Percentiles rank a stretch among this genome's conserved stretches.
These are phyloP conservation scores for Oenanthe sinensis DNA, from an alignment of 129 eudicot genomes.

Conservation along the genomic window DNA sequence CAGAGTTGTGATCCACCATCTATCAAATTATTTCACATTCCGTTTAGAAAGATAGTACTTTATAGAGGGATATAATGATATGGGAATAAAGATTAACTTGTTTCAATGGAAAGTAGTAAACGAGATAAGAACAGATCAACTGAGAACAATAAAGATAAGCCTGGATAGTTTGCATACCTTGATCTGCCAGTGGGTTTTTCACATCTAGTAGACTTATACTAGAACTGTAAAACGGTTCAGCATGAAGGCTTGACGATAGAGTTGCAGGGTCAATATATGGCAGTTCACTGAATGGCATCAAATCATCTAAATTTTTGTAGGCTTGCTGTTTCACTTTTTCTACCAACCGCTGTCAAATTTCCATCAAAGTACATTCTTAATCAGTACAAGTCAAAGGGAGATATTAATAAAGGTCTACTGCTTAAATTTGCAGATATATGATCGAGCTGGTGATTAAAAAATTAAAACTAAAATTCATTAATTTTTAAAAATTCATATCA, in stretches of 20 bases:
- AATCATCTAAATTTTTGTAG: conserved; percentile 14
- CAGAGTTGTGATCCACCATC: not conserved
- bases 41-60: not conserved
- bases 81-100: not conserved
- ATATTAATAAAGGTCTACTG: not conserved
- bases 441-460: not conserved
- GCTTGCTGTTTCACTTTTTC: conserved; percentile 33
- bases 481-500: not conserved
- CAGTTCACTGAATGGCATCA: conserved; percentile 18
- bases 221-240: conserved; percentile 20
- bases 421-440: not conserved
- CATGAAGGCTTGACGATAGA: conserved; percentile 24
- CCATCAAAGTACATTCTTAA: not conserved
- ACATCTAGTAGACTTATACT: conserved; percentile 21
- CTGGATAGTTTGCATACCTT: conserved; percentile 29
- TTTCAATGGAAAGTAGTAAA: not conserved
- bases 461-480: not conserved
- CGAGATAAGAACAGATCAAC: not conserved
- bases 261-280: not conserved
- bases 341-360: conserved; percentile 31
- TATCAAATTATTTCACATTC: no score
- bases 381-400: not conserved
- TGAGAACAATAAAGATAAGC: not conserved
- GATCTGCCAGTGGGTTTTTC: conserved; percentile 19
- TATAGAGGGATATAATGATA: not conserved